Percentiles rank a stretch among this genome's conserved stretches.
Conservation (phyloP, 192 early-diverging fungal genomes). For the Backusella liffmaniae region DNA sequence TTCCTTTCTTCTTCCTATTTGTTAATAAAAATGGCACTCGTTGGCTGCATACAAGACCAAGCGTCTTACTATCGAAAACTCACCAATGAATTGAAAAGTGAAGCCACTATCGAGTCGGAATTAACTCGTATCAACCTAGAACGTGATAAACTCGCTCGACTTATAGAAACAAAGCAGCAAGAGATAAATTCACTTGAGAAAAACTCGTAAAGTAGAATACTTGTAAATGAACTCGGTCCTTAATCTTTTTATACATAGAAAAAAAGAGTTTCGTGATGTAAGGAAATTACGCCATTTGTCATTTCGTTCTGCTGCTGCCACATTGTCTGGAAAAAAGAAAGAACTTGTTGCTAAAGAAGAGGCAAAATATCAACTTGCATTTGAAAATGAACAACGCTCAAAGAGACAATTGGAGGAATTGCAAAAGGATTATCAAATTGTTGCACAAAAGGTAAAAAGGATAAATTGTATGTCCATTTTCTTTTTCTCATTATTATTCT, state of each 20-base stretch:
- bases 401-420: conserved; percentile 17
- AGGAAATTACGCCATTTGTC: conserved; percentile 28
- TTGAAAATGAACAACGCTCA: conserved; percentile 26
- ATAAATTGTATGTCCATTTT: background rate
- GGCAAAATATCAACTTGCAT: conserved; percentile 29
- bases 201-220: conserved; percentile 3
- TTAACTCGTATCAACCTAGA: background rate
- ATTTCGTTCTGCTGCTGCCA: conserved; percentile 25
- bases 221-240: background rate
- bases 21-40: background rate
- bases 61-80: conserved; percentile 11
- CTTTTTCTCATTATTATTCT: background rate
- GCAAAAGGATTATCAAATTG: background rate
- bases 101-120: background rate
- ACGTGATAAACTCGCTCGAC: background rate
- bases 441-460: background rate
- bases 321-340: conserved; percentile 27
- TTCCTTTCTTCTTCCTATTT: background rate
- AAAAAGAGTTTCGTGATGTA: conserved; percentile 29
- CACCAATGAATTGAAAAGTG: background rate
- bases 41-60: conserved; percentile 12
- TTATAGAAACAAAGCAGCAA: background rate
- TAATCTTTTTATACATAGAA: background rate
- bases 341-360: conserved; percentile 27
- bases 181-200: conserved; percentile 5